phyloP scores from a whole-genome alignment of 2,329 filamentous ascomycete species.

The Fusarium chlamydosporum region DNA sequence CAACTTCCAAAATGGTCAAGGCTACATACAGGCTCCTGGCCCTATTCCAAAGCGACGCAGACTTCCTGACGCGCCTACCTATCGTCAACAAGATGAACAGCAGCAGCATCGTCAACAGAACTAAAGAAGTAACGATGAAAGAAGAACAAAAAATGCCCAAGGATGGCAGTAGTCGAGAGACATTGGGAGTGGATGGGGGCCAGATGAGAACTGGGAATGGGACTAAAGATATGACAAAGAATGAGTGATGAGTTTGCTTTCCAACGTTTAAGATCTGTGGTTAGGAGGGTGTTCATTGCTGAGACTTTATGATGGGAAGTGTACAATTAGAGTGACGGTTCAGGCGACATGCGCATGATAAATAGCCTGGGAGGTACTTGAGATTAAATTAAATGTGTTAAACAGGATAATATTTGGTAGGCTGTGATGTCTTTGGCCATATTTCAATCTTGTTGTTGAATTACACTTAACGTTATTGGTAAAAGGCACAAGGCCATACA shows the following conservation, averaged over 20 bases:
- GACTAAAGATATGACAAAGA: constrained; percentile 6
- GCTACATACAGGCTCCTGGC: background rate
- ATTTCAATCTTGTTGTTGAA: too few relatives aligned
- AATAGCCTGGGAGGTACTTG: constrained; percentile 8
- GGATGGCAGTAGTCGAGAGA: background rate
- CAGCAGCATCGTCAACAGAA: background rate
- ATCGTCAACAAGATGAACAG: background rate
- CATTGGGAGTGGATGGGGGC: background rate
- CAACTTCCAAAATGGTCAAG: background rate
- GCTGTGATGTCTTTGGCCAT: background rate
- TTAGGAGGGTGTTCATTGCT: constrained; percentile 13
- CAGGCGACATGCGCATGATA: constrained; percentile 8
- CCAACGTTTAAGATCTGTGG: constrained; percentile 11
- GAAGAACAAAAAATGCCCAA: background rate
- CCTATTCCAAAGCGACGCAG: constrained; percentile 25
- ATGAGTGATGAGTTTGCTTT: constrained; percentile 8
- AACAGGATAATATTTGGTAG: background rate
- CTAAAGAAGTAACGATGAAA: background rate
- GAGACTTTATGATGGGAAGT: constrained; percentile 20
- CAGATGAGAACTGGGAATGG: background rate
- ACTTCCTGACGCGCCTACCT: constrained; percentile 17
- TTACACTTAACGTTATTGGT: too few relatives aligned
- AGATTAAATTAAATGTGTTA: background rate
- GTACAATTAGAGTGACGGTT: constrained; percentile 11
- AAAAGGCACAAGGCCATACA: too few relatives aligned